Evolutionary conservation across 306 rosid genomes (phyloP).

Genomic region (Benincasa hispida): DNA sequence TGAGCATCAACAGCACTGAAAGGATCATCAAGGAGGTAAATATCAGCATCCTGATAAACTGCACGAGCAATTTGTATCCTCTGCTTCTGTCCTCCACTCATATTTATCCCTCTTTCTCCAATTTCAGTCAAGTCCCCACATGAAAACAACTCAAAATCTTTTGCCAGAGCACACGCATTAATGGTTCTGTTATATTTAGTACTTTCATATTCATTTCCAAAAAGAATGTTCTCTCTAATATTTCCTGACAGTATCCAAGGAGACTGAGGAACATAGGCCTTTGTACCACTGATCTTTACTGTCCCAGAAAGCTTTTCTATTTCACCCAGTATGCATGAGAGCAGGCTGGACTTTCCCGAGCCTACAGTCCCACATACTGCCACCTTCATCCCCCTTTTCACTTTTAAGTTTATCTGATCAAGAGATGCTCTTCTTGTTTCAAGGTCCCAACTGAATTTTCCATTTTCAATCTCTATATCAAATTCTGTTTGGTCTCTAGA

Average conservation of each 20-base stretch:
- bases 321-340: conserved; percentile 67
- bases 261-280: conserved; percentile 87
- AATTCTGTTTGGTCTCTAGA: conserved; percentile 44
- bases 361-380: conserved; percentile 95
- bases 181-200: conserved; percentile 51
- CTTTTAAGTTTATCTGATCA: conserved; percentile 47
- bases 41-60: conserved; percentile 81
- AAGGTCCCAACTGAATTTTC: conserved; percentile 80
- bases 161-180: conserved; percentile 75
- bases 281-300: conserved; percentile 75
- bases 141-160: conserved; percentile 81
- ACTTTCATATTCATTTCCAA: conserved; percentile 50
- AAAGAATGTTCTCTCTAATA: conserved; percentile 67
- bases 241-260: conserved; percentile 94
- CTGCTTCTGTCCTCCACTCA: conserved; percentile 99
- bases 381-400: conserved; percentile 89
- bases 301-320: conserved; percentile 58
- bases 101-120: conserved; percentile 93
- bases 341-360: conserved; percentile 81
- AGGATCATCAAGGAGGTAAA: conserved; percentile 84
- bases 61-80: conserved; percentile 92
- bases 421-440: conserved; percentile 45
- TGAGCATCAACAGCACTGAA: conserved; percentile 99
- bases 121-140: conserved; percentile 79
- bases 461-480: conserved; percentile 47